A percentile compares a stretch with the other conserved stretches of the same genome.
phyloP scores from a whole-genome alignment of 176 grass and related monocot species.

The Musa beccarii region DNA sequence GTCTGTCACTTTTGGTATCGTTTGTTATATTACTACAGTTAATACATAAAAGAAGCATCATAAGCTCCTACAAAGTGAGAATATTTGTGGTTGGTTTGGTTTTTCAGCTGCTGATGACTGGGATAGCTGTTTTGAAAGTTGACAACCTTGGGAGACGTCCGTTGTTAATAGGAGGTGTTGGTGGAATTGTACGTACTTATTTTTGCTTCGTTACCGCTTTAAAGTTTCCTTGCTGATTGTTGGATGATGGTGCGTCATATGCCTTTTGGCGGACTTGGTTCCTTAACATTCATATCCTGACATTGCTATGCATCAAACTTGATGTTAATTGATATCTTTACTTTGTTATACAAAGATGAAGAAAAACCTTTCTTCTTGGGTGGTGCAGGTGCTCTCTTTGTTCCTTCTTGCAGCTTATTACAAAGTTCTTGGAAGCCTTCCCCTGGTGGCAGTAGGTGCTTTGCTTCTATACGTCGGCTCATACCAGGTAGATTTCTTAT shows the following conservation, averaged over 20 bases:
- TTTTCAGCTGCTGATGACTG: constrained; percentile 76
- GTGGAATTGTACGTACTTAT: constrained; percentile 70
- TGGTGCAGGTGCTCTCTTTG: constrained; percentile 69
- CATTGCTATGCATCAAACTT: neutral
- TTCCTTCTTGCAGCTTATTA: constrained; percentile 93
- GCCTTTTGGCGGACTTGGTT: neutral
- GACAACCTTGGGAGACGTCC: constrained; percentile 72
- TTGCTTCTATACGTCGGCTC: constrained; percentile 86
- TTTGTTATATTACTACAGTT: too few relatives aligned
- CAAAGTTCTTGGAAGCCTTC: constrained; percentile 58
- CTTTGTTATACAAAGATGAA: constrained; percentile 8
- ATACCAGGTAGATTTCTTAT: constrained; percentile 64
- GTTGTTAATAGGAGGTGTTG: constrained; percentile 79
- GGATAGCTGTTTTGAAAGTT: constrained; percentile 76
- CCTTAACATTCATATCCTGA: constrained; percentile 3
- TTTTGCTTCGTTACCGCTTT: neutral
- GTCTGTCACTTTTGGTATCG: too few relatives aligned
- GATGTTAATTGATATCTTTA: neutral
- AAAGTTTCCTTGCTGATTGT: neutral
- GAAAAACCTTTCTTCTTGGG: constrained; percentile 5
- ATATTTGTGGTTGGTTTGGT: neutral
- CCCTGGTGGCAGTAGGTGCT: constrained; percentile 75
- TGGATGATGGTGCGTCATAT: neutral
- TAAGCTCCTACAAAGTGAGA: neutral
- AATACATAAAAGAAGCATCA: too few relatives aligned